Percentiles rank a stretch among this genome's conserved stretches.
Evolutionary conservation across 139 green algal species (phyloP).

Genomic region (Gonium pectorale): DNA sequence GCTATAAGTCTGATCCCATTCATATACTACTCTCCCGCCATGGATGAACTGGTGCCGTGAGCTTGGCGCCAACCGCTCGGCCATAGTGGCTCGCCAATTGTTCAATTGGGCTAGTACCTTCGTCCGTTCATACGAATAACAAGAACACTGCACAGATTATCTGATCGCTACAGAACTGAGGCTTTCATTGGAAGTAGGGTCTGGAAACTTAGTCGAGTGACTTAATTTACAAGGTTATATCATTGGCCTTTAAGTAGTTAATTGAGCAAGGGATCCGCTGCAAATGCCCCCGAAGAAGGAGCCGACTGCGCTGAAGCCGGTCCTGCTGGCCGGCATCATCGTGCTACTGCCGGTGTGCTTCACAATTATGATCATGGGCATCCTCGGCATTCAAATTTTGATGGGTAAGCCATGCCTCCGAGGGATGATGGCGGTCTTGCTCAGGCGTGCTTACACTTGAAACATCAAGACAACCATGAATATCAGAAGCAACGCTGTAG

Average conservation of each 20-base stretch:
- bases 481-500: background rate
- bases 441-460: background rate
- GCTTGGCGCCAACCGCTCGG: slow-evolving; percentile 67
- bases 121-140: background rate
- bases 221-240: background rate
- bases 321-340: background rate
- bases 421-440: background rate
- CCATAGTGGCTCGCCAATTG: slow-evolving; percentile 49
- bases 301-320: background rate
- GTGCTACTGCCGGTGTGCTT: slow-evolving; percentile 12
- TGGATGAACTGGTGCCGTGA: slow-evolving; percentile 67
- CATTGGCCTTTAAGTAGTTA: background rate
- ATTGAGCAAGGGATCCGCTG: background rate
- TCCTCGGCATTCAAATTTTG: slow-evolving; percentile 35
- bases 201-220: background rate
- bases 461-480: background rate
- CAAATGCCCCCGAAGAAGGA: background rate
- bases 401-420: slow-evolving; percentile 14
- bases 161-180: background rate
- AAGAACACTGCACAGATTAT: background rate
- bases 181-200: background rate
- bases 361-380: slow-evolving; percentile 17
- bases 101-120: background rate
- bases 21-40: slow-evolving; percentile 78
- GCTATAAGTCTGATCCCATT: slow-evolving; percentile 90